Evolutionary conservation across 257 asterid genomes (phyloP).

Genomic region (Penstemon davidsonii): DNA sequence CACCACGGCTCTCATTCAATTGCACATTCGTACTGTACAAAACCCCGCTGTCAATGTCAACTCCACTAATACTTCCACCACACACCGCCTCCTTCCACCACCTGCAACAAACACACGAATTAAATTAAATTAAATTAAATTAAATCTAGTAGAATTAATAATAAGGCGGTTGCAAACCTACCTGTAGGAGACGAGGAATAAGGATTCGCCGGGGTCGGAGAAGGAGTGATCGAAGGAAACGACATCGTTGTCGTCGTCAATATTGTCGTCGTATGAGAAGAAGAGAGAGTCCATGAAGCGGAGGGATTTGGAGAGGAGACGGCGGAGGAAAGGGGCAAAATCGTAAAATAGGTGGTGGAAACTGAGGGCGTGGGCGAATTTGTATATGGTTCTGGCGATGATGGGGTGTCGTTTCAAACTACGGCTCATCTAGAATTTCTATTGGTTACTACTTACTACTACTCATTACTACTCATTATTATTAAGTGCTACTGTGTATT

Average conservation of each 20-base stretch:
- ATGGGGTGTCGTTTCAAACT: slow-evolving; percentile 38
- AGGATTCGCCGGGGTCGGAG: slow-evolving; percentile 44
- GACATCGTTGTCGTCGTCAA: slow-evolving; percentile 30
- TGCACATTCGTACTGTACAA: slow-evolving; percentile 35
- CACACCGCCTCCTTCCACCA: slow-evolving; percentile 63
- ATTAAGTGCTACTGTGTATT: no score
- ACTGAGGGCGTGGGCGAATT: slow-evolving; percentile 19
- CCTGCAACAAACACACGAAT: slow-evolving; percentile 29
- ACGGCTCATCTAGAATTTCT: slow-evolving; percentile 37
- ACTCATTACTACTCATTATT: no score
- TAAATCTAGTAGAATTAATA: neutral
- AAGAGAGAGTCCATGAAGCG: slow-evolving; percentile 48
- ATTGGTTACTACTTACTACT: no score
- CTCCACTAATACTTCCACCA: slow-evolving; percentile 30
- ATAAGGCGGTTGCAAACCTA: neutral
- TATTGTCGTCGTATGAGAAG: slow-evolving; percentile 28
- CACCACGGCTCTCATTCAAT: slow-evolving; percentile 11
- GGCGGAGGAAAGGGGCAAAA: slow-evolving; percentile 36
- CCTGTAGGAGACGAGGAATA: slow-evolving; percentile 55
- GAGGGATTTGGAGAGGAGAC: slow-evolving; percentile 30
- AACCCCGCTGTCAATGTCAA: slow-evolving; percentile 26
- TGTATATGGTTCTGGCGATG: slow-evolving; percentile 25
- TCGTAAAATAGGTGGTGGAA: slow-evolving; percentile 26
- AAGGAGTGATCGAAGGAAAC: slow-evolving; percentile 33
- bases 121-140: slow-evolving; percentile 17